These are phyloP conservation scores for Apiospora rasikravindrae DNA, from an alignment of 2,329 filamentous ascomycete genomes.

Conservation along the genomic window DNA sequence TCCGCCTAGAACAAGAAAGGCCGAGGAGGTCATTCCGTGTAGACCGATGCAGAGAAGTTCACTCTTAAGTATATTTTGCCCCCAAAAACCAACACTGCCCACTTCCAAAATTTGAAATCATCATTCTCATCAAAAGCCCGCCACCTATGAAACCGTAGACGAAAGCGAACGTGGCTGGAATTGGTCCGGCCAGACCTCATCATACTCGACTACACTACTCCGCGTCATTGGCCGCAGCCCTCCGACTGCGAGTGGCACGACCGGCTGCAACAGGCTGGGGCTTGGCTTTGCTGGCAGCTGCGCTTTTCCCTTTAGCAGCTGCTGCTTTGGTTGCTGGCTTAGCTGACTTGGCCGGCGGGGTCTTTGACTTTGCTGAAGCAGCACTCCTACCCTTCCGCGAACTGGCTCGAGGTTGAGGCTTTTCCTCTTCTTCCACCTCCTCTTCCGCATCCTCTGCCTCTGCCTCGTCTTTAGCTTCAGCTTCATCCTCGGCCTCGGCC, in stretches of 20 bases:
- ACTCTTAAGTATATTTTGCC: background rate
- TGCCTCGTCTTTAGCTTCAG: slow-evolving; percentile 21
- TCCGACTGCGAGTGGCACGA: slow-evolving; percentile 13
- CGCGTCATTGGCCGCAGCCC: slow-evolving; percentile 1
- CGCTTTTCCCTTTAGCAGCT: background rate
- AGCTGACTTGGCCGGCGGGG: slow-evolving; percentile 2
- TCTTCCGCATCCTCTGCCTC: slow-evolving; percentile 31
- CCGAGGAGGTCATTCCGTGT: background rate
- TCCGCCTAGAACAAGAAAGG: background rate
- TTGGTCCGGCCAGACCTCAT: background rate
- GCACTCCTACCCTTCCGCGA: slow-evolving; percentile 33
- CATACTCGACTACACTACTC: background rate
- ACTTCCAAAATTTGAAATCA: background rate
- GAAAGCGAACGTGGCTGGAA: background rate
- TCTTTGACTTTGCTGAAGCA: slow-evolving; percentile 5
- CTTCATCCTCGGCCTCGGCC: slow-evolving; percentile 22
- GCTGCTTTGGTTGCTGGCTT: slow-evolving; percentile 12
- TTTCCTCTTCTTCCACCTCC: slow-evolving; percentile 31
- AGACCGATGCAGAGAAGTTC: background rate
- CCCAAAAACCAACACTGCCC: background rate
- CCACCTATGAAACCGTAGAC: background rate
- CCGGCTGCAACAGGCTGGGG: slow-evolving; percentile 11
- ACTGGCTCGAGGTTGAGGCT: slow-evolving; percentile 29
- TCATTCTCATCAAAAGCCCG: background rate
- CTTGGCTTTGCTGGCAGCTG: slow-evolving; percentile 16